These are phyloP conservation scores for Amphicarpaea edgeworthii DNA, from an alignment of 306 rosid genomes.

Conservation along the genomic window DNA sequence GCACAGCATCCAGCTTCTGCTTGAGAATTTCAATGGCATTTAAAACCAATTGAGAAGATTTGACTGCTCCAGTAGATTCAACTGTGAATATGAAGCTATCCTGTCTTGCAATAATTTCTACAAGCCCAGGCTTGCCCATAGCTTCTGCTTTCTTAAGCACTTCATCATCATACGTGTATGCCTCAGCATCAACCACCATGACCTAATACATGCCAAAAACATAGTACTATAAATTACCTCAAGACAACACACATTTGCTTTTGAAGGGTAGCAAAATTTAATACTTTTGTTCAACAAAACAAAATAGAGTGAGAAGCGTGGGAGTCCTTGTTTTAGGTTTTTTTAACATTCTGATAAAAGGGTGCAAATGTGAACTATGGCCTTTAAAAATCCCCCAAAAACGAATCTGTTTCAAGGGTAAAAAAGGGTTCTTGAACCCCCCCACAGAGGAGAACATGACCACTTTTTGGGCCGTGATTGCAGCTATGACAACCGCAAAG, in stretches of 20 bases:
- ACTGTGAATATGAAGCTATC: conserved; percentile 94
- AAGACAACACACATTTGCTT: conserved; percentile 5
- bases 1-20: conserved; percentile 92
- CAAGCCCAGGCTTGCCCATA: conserved; percentile 94
- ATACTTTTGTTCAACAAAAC: neutral
- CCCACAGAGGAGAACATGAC: neutral
- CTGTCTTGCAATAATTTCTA: conserved; percentile 83
- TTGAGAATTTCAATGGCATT: conserved; percentile 95
- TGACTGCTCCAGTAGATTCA: conserved; percentile 91
- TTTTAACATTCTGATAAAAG: neutral
- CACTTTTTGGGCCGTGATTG: neutral
- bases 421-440: neutral
- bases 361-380: neutral
- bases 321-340: neutral
- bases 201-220: conserved; percentile 55
- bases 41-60: conserved; percentile 81
- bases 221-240: neutral
- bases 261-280: neutral
- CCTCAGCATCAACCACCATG: conserved; percentile 77
- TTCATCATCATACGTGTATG: conserved; percentile 91
- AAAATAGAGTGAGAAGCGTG: neutral
- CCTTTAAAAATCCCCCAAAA: neutral
- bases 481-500: neutral
- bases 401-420: neutral
- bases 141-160: conserved; percentile 95